Conservation (phyloP, 768 basidiomycete genomes). For the Daedaleopsis nitida region DNA sequence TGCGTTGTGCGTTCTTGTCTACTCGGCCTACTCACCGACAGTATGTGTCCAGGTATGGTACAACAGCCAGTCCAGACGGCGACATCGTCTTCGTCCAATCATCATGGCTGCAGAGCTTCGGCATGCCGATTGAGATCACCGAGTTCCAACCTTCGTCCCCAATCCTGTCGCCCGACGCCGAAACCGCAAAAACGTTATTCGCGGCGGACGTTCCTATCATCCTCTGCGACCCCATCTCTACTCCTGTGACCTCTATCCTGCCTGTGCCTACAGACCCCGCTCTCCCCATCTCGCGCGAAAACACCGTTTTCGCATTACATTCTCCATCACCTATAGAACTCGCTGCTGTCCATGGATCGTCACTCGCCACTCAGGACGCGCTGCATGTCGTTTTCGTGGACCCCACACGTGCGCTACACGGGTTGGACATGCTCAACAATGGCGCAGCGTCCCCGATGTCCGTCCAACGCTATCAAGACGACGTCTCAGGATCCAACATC, state of each 20-base stretch:
- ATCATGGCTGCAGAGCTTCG: conserved; percentile 58
- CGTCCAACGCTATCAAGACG: conserved; percentile 67
- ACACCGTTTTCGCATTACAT: conserved; percentile 31
- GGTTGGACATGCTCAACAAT: conserved; percentile 49
- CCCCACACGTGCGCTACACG: conserved; percentile 58
- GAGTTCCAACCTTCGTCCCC: conserved; percentile 24
- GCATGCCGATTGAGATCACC: conserved; percentile 35
- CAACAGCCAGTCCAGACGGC: not conserved
- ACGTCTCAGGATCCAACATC: conserved; percentile 60
- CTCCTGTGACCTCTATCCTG: conserved; percentile 43
- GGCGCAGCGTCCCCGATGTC: conserved; percentile 48
- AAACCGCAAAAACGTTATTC: conserved; percentile 23
- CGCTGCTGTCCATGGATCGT: conserved; percentile 4
- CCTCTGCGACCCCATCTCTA: conserved; percentile 61
- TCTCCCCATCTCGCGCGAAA: conserved; percentile 21
- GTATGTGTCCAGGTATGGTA: conserved; percentile 15
- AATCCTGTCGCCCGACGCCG: conserved; percentile 2
- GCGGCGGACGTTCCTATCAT: conserved; percentile 65
- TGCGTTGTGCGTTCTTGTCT: not conserved
- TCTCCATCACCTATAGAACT: conserved; percentile 21
- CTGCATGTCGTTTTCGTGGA: conserved; percentile 51
- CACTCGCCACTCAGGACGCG: conserved; percentile 30
- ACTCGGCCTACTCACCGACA: not conserved
- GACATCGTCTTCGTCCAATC: conserved; percentile 41
- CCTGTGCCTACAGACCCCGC: conserved; percentile 10